phyloP scores from a whole-genome alignment of 2,329 filamentous ascomycete species.

The Cryphonectria japonica region DNA sequence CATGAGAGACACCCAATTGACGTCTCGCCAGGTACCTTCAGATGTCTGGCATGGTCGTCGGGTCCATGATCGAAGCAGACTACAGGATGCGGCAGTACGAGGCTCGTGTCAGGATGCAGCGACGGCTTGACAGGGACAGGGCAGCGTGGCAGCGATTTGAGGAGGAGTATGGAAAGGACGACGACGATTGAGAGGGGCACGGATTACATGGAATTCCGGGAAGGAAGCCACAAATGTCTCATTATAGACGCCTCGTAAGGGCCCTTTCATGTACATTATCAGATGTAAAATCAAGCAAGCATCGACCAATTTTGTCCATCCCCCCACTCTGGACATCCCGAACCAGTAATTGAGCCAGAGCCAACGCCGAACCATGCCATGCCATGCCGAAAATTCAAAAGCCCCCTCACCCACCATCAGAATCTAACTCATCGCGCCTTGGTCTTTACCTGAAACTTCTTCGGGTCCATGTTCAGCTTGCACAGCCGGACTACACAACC shows the following conservation, averaged over 20 bases:
- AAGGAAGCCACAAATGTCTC: slow-evolving; percentile 15
- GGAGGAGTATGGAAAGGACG: slow-evolving; percentile 57
- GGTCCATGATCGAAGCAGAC: slow-evolving; percentile 78
- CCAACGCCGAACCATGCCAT: slow-evolving; percentile 30
- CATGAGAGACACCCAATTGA: background rate
- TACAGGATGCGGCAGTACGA: slow-evolving; percentile 69
- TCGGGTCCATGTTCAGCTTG: slow-evolving; percentile 95
- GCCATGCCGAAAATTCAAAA: slow-evolving; percentile 19
- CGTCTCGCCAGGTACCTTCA: slow-evolving; percentile 67
- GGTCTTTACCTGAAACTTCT: slow-evolving; percentile 64
- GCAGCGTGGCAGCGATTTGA: slow-evolving; percentile 72
- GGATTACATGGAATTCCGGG: background rate
- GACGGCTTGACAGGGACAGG: slow-evolving; percentile 64
- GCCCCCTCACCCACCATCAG: background rate
- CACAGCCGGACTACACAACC: slow-evolving; percentile 90
- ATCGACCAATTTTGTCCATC: slow-evolving; percentile 15
- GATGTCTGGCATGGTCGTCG: slow-evolving; percentile 84
- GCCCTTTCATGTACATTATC: slow-evolving; percentile 26
- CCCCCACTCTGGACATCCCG: slow-evolving; percentile 17
- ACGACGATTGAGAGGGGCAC: slow-evolving; percentile 38
- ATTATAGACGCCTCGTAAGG: slow-evolving; percentile 24
- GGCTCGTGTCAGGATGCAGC: slow-evolving; percentile 64
- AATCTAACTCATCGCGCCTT: slow-evolving; percentile 36
- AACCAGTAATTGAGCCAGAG: slow-evolving; percentile 29
- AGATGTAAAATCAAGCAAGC: slow-evolving; percentile 24